Evolutionary conservation across 331 rosid genomes (phyloP).

Genomic region (Pyracantha coccinea): DNA sequence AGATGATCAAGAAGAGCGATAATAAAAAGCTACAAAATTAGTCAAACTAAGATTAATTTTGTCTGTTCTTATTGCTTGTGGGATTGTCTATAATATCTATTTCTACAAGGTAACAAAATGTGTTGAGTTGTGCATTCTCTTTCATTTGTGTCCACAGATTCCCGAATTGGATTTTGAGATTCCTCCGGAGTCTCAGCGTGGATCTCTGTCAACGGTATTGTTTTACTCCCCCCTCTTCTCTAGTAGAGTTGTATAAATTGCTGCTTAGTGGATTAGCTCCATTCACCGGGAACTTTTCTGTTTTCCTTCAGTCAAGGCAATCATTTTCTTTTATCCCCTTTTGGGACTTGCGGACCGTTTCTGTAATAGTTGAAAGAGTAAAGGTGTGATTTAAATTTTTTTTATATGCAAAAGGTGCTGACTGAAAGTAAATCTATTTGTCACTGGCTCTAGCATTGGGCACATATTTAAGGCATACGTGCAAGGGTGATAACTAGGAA

Average conservation of each 20-base stretch:
- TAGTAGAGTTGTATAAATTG: not conserved
- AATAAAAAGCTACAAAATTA: not conserved
- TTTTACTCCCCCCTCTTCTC: constrained; percentile 7
- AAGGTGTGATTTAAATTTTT: no score
- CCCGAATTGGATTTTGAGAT: constrained; percentile 92
- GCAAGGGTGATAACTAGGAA: no score
- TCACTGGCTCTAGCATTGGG: no score
- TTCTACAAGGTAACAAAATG: not conserved
- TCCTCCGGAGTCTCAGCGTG: constrained; percentile 94
- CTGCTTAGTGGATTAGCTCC: not conserved
- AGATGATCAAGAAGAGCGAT: not conserved
- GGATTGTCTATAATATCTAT: not conserved
- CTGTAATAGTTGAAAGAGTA: no score
- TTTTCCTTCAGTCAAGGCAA: no score
- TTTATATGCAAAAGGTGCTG: no score
- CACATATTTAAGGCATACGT: no score
- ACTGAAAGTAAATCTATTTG: no score
- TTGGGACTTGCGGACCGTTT: no score
- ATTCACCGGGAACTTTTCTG: not conserved
- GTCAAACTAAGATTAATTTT: not conserved
- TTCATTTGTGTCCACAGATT: constrained; percentile 44
- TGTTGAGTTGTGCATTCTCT: constrained; percentile 6
- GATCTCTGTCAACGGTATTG: constrained; percentile 78
- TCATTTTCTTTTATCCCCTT: no score
- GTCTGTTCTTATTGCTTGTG: not conserved